Percentiles rank a stretch among this genome's conserved stretches.
Evolutionary conservation across 2,329 filamentous ascomycete genomes (phyloP).

Genomic region (Penicillium oxalicum): DNA sequence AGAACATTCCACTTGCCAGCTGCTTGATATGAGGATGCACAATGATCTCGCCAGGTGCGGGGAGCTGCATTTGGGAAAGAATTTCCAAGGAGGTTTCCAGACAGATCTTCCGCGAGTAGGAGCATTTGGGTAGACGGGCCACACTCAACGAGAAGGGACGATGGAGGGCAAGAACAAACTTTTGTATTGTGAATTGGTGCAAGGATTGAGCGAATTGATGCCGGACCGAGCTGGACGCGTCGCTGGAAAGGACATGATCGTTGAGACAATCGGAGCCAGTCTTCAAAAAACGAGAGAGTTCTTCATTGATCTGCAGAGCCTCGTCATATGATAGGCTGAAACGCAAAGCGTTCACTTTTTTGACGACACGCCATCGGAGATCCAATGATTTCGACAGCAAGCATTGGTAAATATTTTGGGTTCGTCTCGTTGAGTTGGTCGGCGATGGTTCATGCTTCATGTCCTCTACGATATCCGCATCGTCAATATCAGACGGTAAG

Average conservation of each 20-base stretch:
- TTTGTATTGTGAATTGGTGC: conserved; percentile 48
- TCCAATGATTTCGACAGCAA: conserved; percentile 25
- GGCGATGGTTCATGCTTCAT: conserved; percentile 22
- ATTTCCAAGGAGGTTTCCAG: conserved; percentile 33
- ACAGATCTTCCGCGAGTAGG: conserved; percentile 35
- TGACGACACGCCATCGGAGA: conserved; percentile 27
- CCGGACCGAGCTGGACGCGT: conserved; percentile 6
- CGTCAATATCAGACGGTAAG: conserved; percentile 35
- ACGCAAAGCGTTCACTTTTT: conserved; percentile 26
- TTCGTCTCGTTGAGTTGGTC: conserved; percentile 13
- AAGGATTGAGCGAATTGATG: conserved; percentile 32
- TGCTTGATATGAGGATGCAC: conserved; percentile 26
- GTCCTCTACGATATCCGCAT: conserved; percentile 27
- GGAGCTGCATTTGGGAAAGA: conserved; percentile 26
- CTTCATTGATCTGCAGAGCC: conserved; percentile 26
- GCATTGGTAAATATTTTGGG: conserved; percentile 25
- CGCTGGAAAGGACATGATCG: conserved; percentile 8
- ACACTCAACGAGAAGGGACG: conserved; percentile 36
- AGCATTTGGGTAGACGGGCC: conserved; percentile 28
- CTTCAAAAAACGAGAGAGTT: conserved; percentile 22
- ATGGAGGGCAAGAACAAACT: conserved; percentile 53
- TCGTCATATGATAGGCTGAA: conserved; percentile 31
- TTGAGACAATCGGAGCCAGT: conserved; percentile 21
- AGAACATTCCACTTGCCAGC: conserved; percentile 32
- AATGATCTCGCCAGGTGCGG: conserved; percentile 13